Base-by-base conservation (phyloP, 768 basidiomycete genomes). In the Lactifluus echinatus region DNA sequence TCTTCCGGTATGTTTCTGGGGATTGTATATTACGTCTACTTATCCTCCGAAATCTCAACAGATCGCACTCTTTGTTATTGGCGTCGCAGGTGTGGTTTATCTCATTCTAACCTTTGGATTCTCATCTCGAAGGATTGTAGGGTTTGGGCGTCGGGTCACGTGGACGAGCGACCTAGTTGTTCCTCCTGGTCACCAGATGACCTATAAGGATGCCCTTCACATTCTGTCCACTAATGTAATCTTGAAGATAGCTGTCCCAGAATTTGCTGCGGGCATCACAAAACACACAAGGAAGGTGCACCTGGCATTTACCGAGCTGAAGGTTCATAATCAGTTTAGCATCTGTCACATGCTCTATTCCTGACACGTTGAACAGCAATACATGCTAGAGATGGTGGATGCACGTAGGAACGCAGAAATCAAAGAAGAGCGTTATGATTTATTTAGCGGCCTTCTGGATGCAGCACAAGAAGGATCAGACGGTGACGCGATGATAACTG, bases 31-130 rank as follows among this genome's bases (percentile, higher is more conserved):
- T 7, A 40, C 3, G 19, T n/a, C 23, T 33, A 36, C 31, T 29
- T 28, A 24, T 21, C 15, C 36, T n/a, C 26, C 3, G 37, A 39
- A n/a, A 8, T 34, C 26, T 39, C 11, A 10, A 31, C 23, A 82
- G 82, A 74, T 82, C 39, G 76, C 81, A 0, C 73, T 83, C 2
- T 77, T 79, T 50, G 75, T 81, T 31, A 79, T 83, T 53, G 74
- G 80, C 28, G 73, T 73, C 2, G 81, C 82, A 58, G 81, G 60
- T 61, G 33, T 5, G 34, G 8, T 46, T 26, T 34, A 17, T n/a
- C 26, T 17, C 7, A 2, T 8, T 29, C 23, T 21, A 15, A 19
- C 37, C 11, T 7, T 55, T 8, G 2, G 15, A 28, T 21, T 33
- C 36, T 60, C 28, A 39, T 51, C n/a, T 28, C 21, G 7, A 21